These are phyloP conservation scores for Podila horticola DNA, from an alignment of 192 early-diverging fungal species.

Conservation along the genomic window DNA sequence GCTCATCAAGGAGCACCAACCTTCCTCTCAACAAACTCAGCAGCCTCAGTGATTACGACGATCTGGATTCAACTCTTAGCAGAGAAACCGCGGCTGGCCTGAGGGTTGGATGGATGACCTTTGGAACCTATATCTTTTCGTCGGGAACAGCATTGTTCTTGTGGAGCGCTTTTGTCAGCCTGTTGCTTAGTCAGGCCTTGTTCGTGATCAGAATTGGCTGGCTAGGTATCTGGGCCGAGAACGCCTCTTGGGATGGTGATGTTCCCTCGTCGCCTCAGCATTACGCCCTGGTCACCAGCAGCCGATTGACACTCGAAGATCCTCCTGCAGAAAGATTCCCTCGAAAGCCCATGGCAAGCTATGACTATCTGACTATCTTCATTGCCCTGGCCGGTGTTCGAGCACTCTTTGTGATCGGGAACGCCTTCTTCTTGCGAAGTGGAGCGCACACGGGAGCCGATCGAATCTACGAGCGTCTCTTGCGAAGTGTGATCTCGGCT, in stretches of 20 bases:
- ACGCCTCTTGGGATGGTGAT: slow-evolving; percentile 33
- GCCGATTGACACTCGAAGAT: background rate
- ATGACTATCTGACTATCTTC: slow-evolving; percentile 33
- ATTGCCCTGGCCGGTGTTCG: slow-evolving; percentile 14
- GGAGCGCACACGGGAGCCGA: slow-evolving; percentile 31
- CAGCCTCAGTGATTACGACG: slow-evolving; percentile 41
- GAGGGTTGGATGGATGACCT: slow-evolving; percentile 36
- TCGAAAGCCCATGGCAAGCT: background rate
- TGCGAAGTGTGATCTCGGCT: slow-evolving; percentile 22
- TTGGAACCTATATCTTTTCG: slow-evolving; percentile 40
- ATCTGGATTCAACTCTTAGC: slow-evolving; percentile 48
- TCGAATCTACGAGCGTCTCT: slow-evolving; percentile 24
- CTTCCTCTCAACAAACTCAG: slow-evolving; percentile 48
- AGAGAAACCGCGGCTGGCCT: slow-evolving; percentile 48
- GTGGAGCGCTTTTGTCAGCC: slow-evolving; percentile 24
- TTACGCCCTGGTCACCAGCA: background rate
- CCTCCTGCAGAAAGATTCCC: slow-evolving; percentile 3
- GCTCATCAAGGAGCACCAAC: slow-evolving; percentile 32
- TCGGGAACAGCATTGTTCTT: slow-evolving; percentile 30
- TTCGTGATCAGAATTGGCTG: slow-evolving; percentile 45
- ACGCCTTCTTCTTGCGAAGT: slow-evolving; percentile 35
- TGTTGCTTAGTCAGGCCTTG: slow-evolving; percentile 39
- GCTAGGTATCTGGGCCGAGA: slow-evolving; percentile 43
- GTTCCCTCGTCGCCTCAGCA: slow-evolving; percentile 14
- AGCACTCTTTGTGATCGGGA: slow-evolving; percentile 37